Conservation (phyloP, 352 stramenopile species). For the Phytophthora constricta region DNA sequence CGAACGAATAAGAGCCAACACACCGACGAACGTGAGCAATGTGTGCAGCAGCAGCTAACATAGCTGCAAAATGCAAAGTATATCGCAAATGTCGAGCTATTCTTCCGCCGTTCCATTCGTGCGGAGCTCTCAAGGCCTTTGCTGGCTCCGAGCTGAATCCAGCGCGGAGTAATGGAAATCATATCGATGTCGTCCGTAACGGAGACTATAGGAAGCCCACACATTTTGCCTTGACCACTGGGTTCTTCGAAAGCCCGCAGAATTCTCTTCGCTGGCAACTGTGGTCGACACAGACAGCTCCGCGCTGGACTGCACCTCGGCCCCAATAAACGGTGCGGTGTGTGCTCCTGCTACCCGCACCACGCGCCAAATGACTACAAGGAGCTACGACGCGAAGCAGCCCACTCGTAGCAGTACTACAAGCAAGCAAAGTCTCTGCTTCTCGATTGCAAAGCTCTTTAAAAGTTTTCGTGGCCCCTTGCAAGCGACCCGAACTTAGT, state of each 20-base stretch:
- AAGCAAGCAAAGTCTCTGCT: too few relatives aligned
- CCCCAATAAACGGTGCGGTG: too few relatives aligned
- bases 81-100: too few relatives aligned
- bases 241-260: slow-evolving; percentile 36
- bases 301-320: slow-evolving; percentile 17
- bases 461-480: not conserved
- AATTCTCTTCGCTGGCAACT: slow-evolving; percentile 25
- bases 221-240: slow-evolving; percentile 4
- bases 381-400: too few relatives aligned
- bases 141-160: slow-evolving; percentile 32
- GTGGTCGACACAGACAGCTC: slow-evolving; percentile 2
- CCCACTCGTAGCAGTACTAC: too few relatives aligned
- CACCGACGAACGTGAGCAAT: not conserved
- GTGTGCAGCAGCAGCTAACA: not conserved
- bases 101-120: not conserved
- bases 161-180: slow-evolving; percentile 29
- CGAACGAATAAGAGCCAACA: slow-evolving; percentile 18
- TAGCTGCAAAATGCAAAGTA: not conserved
- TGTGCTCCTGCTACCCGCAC: too few relatives aligned
- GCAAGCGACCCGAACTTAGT: not conserved
- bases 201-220: slow-evolving; percentile 26
- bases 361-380: too few relatives aligned
- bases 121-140: too few relatives aligned
- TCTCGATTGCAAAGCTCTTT: too few relatives aligned
- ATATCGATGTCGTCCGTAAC: slow-evolving; percentile 36